Percentiles rank a stretch among this genome's conserved stretches.
These are phyloP conservation scores for Picea sitchensis DNA, from an alignment of 75 land plant species.

Conservation along the genomic window DNA sequence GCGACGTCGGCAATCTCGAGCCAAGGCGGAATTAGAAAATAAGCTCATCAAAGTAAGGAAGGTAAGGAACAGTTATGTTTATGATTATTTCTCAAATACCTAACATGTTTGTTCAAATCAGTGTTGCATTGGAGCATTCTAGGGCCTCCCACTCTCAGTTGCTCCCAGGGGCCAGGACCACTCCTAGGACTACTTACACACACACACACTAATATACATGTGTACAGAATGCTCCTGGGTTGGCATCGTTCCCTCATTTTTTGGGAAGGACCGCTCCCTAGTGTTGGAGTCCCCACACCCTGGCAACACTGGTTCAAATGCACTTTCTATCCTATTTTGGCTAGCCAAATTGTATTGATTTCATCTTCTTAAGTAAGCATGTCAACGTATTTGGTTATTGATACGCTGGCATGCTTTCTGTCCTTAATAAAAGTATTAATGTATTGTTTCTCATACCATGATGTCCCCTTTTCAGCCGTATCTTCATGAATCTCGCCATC, in stretches of 20 bases:
- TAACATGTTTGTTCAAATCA: neutral
- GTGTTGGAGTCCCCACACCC: no score
- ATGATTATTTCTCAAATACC: neutral
- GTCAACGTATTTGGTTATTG: neutral
- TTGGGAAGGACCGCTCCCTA: neutral
- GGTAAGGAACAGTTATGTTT: conserved; percentile 25
- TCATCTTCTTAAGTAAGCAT: neutral
- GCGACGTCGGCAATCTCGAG: conserved; percentile 74
- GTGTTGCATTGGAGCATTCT: no score
- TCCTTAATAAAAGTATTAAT: neutral
- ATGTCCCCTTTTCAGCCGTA: conserved; percentile 37
- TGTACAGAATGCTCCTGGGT: no score
- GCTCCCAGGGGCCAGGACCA: no score
- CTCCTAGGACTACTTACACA: no score
- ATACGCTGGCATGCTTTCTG: neutral
- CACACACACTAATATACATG: no score
- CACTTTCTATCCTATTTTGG: neutral
- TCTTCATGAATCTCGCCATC: conserved; percentile 60
- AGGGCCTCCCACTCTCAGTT: no score
- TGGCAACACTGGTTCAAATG: neutral
- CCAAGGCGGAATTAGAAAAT: conserved; percentile 81
- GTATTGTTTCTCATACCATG: neutral
- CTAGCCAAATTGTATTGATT: neutral
- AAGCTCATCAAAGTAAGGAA: conserved; percentile 70
- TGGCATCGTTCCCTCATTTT: neutral